These are phyloP conservation scores for Ophiostoma tasmaniense DNA, from an alignment of 2,329 filamentous ascomycete genomes.

Conservation along the genomic window DNA sequence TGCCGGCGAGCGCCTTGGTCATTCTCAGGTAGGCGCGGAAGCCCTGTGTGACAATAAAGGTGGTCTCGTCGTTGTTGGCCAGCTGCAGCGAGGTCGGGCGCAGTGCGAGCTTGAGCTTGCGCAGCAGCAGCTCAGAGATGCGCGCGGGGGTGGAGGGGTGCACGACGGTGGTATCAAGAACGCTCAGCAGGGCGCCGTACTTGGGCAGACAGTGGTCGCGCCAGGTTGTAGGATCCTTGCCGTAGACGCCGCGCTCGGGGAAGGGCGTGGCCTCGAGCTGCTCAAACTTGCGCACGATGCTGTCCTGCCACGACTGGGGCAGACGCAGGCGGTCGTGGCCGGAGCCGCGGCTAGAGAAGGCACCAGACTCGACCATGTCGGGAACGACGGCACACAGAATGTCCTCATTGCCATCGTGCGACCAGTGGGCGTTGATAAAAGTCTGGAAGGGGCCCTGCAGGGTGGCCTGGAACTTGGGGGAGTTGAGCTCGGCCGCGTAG, in stretches of 20 bases:
- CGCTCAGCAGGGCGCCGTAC: slow-evolving; percentile 57
- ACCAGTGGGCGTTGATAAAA: slow-evolving; percentile 71
- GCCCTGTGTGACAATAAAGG: slow-evolving; percentile 66
- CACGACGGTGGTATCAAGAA: slow-evolving; percentile 53
- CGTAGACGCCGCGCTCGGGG: slow-evolving; percentile 53
- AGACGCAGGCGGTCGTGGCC: slow-evolving; percentile 45
- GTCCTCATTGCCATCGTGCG: slow-evolving; percentile 54
- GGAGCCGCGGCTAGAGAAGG: slow-evolving; percentile 36
- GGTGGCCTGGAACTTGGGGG: slow-evolving; percentile 67
- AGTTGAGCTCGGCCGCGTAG: slow-evolving; percentile 65
- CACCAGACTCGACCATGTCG: slow-evolving; percentile 49
- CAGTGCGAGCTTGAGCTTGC: slow-evolving; percentile 57
- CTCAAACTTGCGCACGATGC: slow-evolving; percentile 63
- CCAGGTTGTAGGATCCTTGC: slow-evolving; percentile 55
- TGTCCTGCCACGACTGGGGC: slow-evolving; percentile 63
- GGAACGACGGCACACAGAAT: slow-evolving; percentile 61
- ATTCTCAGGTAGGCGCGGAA: slow-evolving; percentile 65
- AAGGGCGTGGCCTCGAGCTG: slow-evolving; percentile 55
- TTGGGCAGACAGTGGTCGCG: slow-evolving; percentile 56
- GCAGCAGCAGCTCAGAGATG: slow-evolving; percentile 56
- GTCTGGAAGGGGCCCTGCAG: slow-evolving; percentile 74
- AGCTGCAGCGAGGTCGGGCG: slow-evolving; percentile 47
- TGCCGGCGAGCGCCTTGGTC: slow-evolving; percentile 45
- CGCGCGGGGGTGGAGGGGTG: slow-evolving; percentile 59
- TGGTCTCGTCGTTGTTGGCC: slow-evolving; percentile 50